Evolutionary conservation across 2,329 filamentous ascomycete species (phyloP), one percentile per base, ranked within the genome.

Genomic region (Pseudopyricularia cyperi): DNA sequence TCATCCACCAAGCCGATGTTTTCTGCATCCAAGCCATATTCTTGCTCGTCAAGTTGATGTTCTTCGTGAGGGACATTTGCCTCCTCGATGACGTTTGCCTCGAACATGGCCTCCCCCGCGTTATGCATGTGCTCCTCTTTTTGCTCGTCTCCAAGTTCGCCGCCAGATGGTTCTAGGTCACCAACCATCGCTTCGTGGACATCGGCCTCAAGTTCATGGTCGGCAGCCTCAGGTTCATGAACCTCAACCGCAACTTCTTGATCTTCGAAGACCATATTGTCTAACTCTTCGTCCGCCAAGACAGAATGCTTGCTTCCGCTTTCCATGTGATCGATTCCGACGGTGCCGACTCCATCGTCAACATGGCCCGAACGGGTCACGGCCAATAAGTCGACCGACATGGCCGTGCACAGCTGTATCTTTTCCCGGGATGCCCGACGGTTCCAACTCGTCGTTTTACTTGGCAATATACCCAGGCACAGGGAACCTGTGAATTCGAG

Each of bases 331-430:
- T n/a, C 48, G 24, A 19, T 39, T 3, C 28, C 33, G 12, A 46
- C 19, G 32, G 12, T 4, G 17, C 39, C 47, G 26, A 46, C 39
- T 42, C 30, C 50, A 24, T 14, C 37, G 15, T 44, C 37, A 5
- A 33, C 28, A 15, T 46, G 50, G 15, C 35, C 24, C 15, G 26
- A 28, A 32, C 24, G 47, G 47, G 39, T 6, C 22, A 35, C 24
- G 30, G 26, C 4, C 14, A 51, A 11, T 19, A 51, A 46, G 50
- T 51, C 50, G 37, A 51, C 50, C n/a, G 50, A 46, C 50, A 51
- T 51, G 17, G 39, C 9, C 7, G 39, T 24, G n/a, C 39, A 22
- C 39, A 44, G 39, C n/a, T 24, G 17, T 26, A 12, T 19, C 39
- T 22, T 44, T 14, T 19, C 14, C 4, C 39, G 39, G 39, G 12